Conservation (phyloP, 2,329 filamentous ascomycete genomes). For the Botrytis squamosa region DNA sequence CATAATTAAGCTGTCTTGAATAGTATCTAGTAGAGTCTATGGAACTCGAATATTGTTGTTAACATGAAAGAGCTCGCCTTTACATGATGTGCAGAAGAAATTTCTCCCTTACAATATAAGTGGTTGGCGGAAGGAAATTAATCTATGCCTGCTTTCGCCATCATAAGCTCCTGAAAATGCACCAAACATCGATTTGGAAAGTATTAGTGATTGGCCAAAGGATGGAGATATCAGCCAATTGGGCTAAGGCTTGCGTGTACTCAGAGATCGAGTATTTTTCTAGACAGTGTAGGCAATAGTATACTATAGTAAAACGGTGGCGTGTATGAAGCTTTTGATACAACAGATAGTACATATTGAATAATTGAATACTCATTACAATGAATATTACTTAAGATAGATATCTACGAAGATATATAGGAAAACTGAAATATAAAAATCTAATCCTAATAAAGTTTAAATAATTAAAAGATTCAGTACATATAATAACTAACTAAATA, state of each 20-base stretch:
- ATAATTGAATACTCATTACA: no score
- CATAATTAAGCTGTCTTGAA: neutral
- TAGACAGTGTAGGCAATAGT: no score
- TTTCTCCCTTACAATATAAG: no score
- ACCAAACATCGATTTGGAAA: conserved; percentile 1
- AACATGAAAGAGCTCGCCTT: neutral
- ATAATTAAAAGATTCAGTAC: no score
- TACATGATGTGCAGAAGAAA: neutral
- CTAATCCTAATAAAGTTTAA: no score
- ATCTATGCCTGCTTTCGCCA: neutral
- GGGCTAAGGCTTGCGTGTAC: neutral
- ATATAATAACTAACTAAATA: no score
- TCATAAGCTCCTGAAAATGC: neutral
- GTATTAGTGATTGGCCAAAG: neutral
- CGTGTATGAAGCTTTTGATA: no score
- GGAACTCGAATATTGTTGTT: neutral
- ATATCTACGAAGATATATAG: no score
- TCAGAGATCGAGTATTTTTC: neutral
- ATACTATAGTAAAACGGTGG: no score
- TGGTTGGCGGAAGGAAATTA: neutral
- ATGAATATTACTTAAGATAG: no score
- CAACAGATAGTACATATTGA: no score
- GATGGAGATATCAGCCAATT: neutral
- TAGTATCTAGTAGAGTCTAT: neutral
- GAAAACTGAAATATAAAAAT: no score